A percentile compares a stretch with the other conserved stretches of the same genome.
These are phyloP conservation scores for Colletotrichum tabaci DNA, from an alignment of 2,329 filamentous ascomycete genomes.

Conservation along the genomic window DNA sequence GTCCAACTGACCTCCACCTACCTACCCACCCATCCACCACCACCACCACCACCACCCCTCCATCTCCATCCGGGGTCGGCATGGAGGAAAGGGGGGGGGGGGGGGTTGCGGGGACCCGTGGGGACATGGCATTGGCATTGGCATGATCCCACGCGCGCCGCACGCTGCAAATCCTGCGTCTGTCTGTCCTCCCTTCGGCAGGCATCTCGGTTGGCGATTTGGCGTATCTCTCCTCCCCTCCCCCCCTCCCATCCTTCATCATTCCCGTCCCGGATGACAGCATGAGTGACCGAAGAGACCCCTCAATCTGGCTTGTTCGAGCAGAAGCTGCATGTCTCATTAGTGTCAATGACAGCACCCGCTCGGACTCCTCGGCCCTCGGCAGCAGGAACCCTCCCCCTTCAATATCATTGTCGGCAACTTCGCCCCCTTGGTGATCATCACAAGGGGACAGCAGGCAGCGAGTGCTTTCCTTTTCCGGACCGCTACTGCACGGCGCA, in stretches of 20 bases:
- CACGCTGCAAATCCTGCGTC: neutral
- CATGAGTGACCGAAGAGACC: neutral
- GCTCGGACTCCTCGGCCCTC: neutral
- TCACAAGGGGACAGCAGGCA: no score
- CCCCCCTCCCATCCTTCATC: neutral
- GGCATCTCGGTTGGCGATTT: constrained; percentile 11
- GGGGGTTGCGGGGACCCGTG: no score
- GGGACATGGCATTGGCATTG: neutral
- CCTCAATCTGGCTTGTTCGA: neutral
- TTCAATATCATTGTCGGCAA: neutral
- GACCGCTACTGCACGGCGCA: neutral
- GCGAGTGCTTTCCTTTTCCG: no score
- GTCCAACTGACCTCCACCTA: neutral
- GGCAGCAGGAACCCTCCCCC: constrained; percentile 23
- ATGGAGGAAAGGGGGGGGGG: no score
- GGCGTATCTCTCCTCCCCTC: neutral
- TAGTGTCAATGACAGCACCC: neutral
- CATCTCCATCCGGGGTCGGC: constrained; percentile 19
- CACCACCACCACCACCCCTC: constrained; percentile 15
- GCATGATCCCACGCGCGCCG: constrained; percentile 1
- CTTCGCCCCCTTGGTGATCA: no score
- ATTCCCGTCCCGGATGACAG: neutral
- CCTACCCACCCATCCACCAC: neutral
- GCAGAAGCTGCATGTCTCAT: neutral
- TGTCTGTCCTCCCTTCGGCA: constrained; percentile 17